Base-by-base conservation (phyloP, 1,284 basidiomycete genomes). In the Heterobasidion occidentale region DNA sequence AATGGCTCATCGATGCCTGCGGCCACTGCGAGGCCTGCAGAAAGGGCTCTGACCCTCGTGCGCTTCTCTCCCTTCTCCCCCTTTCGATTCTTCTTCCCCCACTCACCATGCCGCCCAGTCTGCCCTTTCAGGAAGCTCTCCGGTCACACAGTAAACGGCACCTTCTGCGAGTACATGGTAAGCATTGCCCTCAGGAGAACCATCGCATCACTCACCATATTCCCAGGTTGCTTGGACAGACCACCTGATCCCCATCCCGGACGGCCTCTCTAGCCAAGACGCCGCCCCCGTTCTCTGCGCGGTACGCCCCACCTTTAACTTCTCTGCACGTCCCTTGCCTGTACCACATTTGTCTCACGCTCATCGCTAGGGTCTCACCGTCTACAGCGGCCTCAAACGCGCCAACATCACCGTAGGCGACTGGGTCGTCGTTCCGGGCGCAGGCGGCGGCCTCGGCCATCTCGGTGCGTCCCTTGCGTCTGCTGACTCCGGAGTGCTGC, bases 221-320 rank as follows among this genome's bases (percentile, higher is more conserved):
- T 17, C 36, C n/a, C 54, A 81, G 79, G 68, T 80, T 4, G 77
- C 80, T 0, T 87, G 75, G 67, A 74, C 78, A 15, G 71, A 78
- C 62, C 86, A 90, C 65, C 78, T 89, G 45, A 86, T 85, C 9
- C 78, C 77, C 1, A 84, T 89, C 61, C 86, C 87, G 6, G 72
- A 80, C 11, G 65, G 61, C 1, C 68, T 90, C 34, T 74, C 80
- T 52, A 76, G 84, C 56, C 79, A 80, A 17, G 73, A 76, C 36
- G 84, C 84, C 12, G 79, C 85, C 3, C 78, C 87, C 2, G 76
- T 90, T 60, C 75, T 89, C 4, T 90, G 87, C 63, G 84, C 85
- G 17, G 83, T 79, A 60, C 55, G 74, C 59, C 1, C 5, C 12
- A 36, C 54, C 54, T 19, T 34, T 14, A 42, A n/a, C 11, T 15